Percentiles rank a stretch among this genome's conserved stretches.
Conservation (phyloP, 495 filamentous ascomycete genomes). For the Penicillium manginii region DNA sequence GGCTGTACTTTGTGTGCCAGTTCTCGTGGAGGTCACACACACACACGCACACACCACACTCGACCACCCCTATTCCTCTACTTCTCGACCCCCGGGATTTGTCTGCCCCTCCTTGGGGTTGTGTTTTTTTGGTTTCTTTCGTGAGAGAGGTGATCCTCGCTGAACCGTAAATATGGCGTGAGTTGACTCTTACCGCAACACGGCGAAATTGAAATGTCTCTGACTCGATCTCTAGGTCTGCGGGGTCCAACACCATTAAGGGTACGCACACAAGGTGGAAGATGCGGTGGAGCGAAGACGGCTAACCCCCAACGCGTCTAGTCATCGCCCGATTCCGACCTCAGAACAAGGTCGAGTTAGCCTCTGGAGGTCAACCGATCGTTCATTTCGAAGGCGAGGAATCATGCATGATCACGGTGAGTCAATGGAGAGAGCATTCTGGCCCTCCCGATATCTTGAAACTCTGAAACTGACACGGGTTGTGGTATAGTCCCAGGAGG, state of each 20-base stretch:
- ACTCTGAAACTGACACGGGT: conserved; percentile 19
- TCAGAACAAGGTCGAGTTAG: conserved; percentile 90
- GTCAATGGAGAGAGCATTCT: conserved; percentile 29
- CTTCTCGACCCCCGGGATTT: conserved; percentile 19
- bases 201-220: not conserved
- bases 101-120: conserved; percentile 37
- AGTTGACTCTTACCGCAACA: conserved; percentile 25
- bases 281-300: conserved; percentile 5
- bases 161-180: conserved; percentile 50
- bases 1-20: not conserved
- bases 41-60: not conserved
- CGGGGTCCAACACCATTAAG: conserved; percentile 69
- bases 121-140: conserved; percentile 3
- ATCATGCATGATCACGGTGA: conserved; percentile 83
- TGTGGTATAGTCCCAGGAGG: conserved; percentile 74
- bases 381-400: conserved; percentile 87
- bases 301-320: conserved; percentile 31
- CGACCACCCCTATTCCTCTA: conserved; percentile 2
- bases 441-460: not conserved
- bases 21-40: conserved; percentile 1
- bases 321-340: conserved; percentile 98
- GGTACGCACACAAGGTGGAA: conserved; percentile 51
- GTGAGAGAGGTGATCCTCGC: not conserved
- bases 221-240: conserved; percentile 33
- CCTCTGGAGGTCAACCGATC: conserved; percentile 87